Evolutionary conservation across 2,329 filamentous ascomycete species (phyloP), one percentile per base, ranked within the genome.

Genomic region (Dothidotthia symphoricarpi): DNA sequence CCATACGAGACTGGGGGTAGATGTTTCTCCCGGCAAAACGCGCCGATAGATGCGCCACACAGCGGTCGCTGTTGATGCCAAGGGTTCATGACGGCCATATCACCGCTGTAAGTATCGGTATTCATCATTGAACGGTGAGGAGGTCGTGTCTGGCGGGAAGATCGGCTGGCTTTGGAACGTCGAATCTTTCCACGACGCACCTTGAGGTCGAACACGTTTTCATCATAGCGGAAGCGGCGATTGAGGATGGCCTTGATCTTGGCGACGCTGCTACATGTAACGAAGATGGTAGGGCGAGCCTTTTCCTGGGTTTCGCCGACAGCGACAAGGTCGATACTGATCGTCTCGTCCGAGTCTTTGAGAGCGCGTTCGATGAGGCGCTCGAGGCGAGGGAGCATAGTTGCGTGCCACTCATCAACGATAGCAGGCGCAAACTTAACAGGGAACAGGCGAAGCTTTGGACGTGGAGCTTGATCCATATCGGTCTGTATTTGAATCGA

Each of bases 41-140:
- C 90, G 6, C 91, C 91, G 42, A 97, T 96, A 28, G 89, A 95
- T 6, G 91, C 91, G 1, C 91, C 91, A 51, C 90, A 95, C 0
- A 80, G 69, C 1, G 91, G 91, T 15, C 78, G 77, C 53, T 83
- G 75, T 64, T 97, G 90, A 59, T 88, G 91, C 42, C 81, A 82
- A 1, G 82, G 81, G 56, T 94, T 95, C 51, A 73, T 72, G 5
- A 75, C 73, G 8, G 59, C 51, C 37, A 69, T 59, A 9, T 70
- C 67, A 6, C 54, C 62, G 32, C 58, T 54, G 15, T 67, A 64
- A 16, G 45, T 49, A 17, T 64, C 50, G 2, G 55, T 60, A 31
- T 66, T 67, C 56, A 64, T 63, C 67, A 69, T 69, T 3, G 64
- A 68, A 24, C 66, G 63, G 51, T 68, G 66, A 2, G 65, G 62